Percentiles rank a stretch among this genome's conserved stretches.
phyloP scores from a whole-genome alignment of 2,329 filamentous ascomycete species.

The Pochonia chlamydosporia region DNA sequence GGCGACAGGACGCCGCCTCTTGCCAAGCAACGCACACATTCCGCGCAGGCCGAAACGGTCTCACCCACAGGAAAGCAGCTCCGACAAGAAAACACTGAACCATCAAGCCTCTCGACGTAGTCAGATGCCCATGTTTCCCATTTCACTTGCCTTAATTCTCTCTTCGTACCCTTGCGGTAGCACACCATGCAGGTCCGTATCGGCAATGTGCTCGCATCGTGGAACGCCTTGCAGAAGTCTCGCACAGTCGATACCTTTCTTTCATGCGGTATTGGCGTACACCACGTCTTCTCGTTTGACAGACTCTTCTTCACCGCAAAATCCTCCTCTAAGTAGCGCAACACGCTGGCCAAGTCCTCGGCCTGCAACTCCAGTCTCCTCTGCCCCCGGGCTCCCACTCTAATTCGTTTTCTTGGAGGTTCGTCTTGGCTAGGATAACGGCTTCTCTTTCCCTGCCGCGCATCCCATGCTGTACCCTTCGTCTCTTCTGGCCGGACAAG shows the following conservation, averaged over 20 bases:
- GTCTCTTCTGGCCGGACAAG: neutral
- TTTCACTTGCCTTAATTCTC: neutral
- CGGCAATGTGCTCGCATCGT: neutral
- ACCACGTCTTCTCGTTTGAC: neutral
- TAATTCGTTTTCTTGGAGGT: neutral
- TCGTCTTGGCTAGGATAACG: neutral
- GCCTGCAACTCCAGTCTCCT: neutral
- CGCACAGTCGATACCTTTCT: neutral
- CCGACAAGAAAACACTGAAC: too few species aligned
- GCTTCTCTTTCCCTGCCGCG: neutral
- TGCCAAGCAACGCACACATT: neutral
- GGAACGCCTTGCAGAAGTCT: neutral
- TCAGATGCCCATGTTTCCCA: too few species aligned
- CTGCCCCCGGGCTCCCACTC: neutral
- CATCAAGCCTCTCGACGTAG: too few species aligned
- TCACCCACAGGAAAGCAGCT: neutral
- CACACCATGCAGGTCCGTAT: neutral
- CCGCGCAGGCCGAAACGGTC: neutral
- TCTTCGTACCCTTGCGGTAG: neutral
- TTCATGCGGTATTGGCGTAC: neutral
- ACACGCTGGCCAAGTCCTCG: neutral
- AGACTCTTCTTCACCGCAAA: neutral
- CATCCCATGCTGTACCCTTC: neutral
- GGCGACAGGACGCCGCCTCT: neutral
- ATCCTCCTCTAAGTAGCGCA: neutral